Conservation (phyloP, 1,284 basidiomycete species). For the Somion occarium region DNA sequence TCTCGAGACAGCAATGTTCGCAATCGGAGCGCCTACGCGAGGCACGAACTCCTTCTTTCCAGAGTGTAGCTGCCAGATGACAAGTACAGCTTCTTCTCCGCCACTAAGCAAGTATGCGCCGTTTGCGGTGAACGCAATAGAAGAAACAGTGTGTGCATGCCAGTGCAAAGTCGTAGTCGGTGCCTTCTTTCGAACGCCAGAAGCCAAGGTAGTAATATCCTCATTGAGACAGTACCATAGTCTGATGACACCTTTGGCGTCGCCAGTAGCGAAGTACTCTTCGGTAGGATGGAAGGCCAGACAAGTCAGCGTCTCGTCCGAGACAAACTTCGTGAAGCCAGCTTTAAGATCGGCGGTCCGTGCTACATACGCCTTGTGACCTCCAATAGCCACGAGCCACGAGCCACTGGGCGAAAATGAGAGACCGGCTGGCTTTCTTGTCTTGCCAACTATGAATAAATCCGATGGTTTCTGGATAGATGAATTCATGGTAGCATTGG, state of each 20-base stretch:
- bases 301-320: slow-evolving; percentile 77
- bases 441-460: slow-evolving; percentile 63
- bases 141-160: slow-evolving; percentile 95
- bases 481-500: slow-evolving; percentile 37
- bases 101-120: slow-evolving; percentile 93
- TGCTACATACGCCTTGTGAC: slow-evolving; percentile 81
- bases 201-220: slow-evolving; percentile 41
- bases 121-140: slow-evolving; percentile 84
- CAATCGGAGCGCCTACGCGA: slow-evolving; percentile 84
- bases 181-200: slow-evolving; percentile 65
- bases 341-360: slow-evolving; percentile 47
- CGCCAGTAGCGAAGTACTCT: slow-evolving; percentile 94
- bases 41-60: slow-evolving; percentile 90
- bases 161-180: slow-evolving; percentile 91
- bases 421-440: slow-evolving; percentile 58
- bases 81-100: slow-evolving; percentile 93
- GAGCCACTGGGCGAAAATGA: slow-evolving; percentile 71
- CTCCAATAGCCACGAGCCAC: slow-evolving; percentile 80
- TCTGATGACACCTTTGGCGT: slow-evolving; percentile 79
- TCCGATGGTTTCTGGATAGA: slow-evolving; percentile 46
- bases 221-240: slow-evolving; percentile 90
- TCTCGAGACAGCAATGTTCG: slow-evolving; percentile 60
- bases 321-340: slow-evolving; percentile 85
- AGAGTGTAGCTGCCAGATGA: slow-evolving; percentile 91
- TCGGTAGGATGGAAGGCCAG: slow-evolving; percentile 88